Base-by-base conservation (phyloP, 192 early-diverging fungal genomes). In the Entomortierella chlamydospora region DNA sequence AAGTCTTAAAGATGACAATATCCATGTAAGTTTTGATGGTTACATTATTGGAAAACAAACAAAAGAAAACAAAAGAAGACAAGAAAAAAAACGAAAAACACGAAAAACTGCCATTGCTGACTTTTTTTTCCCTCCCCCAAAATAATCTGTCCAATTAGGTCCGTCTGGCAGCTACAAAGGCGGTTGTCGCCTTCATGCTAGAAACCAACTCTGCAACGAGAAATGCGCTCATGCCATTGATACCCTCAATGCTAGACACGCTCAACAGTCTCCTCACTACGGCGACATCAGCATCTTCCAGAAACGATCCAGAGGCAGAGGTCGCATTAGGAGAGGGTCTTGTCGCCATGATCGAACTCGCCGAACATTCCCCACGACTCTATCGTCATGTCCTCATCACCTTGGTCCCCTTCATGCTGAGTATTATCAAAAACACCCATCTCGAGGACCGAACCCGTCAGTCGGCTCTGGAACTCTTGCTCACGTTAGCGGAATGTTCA, bases 401-500 rank as follows among this genome's bases (percentile, higher is more conserved):
- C 34, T 59, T 96, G n/a, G 71, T 97, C 12, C 73, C 89, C n/a
- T 96, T 97, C 66, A 87, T 90, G 64, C 83, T 90, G 18, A 81
- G 68, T 34, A 85, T 98, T 43, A 90, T 93, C 83, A 91, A 91
- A 71, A 93, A 95, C 73, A 87, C 84, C 28, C 85, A 89, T 7
- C 81, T 97, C 11, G 96, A 95, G 67, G 87, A 89, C 51, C 86
- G 85, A 33, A 94, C 94, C 1, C 93, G 95, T 51, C 95, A 98
- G 73, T 93, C 92, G 33, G 93, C 95, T 52, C 72, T 98, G 23
- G 98, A 99, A 82, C 82, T 99, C 39, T 81, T 98, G 72, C 77
- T 98, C 71, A 96, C 96, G 22, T 76, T 99, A 57, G 87, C 93
- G 13, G 98, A 99, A 70, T 84, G 89, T 25, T 87, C 92, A 22